phyloP scores from a whole-genome alignment of 768 basidiomycete species.

The Collybia nuda region DNA sequence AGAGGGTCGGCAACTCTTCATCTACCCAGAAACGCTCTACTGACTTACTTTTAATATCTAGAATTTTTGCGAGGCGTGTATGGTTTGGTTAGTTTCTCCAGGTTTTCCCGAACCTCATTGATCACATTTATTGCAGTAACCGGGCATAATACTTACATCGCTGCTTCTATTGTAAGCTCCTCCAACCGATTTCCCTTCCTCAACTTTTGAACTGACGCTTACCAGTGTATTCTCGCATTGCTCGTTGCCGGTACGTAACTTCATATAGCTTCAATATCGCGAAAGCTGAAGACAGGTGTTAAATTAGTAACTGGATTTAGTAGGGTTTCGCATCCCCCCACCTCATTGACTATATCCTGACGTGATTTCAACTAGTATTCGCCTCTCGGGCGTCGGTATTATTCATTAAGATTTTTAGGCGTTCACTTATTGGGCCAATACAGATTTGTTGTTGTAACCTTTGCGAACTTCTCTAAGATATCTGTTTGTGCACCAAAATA shows the following conservation, averaged over 20 bases:
- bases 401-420: too few species aligned
- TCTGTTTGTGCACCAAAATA: too few species aligned
- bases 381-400: conserved; percentile 2
- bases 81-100: conserved; percentile 7
- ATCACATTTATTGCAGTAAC: conserved; percentile 1
- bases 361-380: conserved; percentile 1
- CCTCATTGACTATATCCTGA: neutral
- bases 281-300: too few species aligned
- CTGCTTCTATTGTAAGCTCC: conserved; percentile 1
- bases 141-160: neutral
- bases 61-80: conserved; percentile 9
- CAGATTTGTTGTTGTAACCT: conserved; percentile 5
- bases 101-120: neutral
- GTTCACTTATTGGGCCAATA: neutral
- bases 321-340: neutral
- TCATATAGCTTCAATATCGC: neutral
- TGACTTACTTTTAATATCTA: too few species aligned
- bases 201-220: too few species aligned
- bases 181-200: too few species aligned
- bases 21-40: neutral
- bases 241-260: conserved; percentile 1
- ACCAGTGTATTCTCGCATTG: neutral
- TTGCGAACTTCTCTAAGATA: conserved; percentile 3
- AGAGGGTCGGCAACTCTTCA: conserved; percentile 5
- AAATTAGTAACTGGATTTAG: conserved; percentile 8